A percentile compares a stretch with the other conserved stretches of the same genome.
Evolutionary conservation across 192 early-diverging fungal genomes (phyloP).

Genomic region (Podila horticola): DNA sequence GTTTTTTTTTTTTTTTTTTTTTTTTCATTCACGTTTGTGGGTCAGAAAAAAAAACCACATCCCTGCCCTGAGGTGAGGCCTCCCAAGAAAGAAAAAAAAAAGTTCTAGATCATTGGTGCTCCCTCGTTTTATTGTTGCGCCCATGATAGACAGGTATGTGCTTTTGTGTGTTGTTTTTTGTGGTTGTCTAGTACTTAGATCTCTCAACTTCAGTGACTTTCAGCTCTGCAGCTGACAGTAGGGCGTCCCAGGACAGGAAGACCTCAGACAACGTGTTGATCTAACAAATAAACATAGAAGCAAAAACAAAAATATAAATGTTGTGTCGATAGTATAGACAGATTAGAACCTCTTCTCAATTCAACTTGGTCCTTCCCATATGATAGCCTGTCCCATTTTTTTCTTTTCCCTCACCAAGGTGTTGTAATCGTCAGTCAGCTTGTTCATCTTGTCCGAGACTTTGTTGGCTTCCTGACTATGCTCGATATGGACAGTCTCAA

Average conservation of each 20-base stretch:
- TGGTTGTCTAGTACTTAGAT: background rate
- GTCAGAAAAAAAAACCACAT: too few species aligned
- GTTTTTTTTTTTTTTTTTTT: too few species aligned
- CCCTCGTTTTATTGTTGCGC: too few species aligned
- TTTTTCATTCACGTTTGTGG: too few species aligned
- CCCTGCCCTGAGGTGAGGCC: too few species aligned
- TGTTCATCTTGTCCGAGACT: constrained; percentile 37
- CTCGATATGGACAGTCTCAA: constrained; percentile 43
- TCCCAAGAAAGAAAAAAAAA: too few species aligned
- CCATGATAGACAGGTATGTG: background rate
- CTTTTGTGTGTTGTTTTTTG: background rate
- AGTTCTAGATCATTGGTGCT: too few species aligned
- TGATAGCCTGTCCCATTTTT: too few species aligned
- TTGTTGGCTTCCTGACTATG: constrained; percentile 36
- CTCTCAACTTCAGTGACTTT: constrained; percentile 41
- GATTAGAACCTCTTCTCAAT: background rate
- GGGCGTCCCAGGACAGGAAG: constrained; percentile 43
- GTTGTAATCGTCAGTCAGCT: constrained; percentile 45
- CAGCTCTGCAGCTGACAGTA: constrained; percentile 35
- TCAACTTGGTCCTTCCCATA: too few species aligned
- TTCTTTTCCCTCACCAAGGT: constrained; percentile 6
- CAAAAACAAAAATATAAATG: background rate
- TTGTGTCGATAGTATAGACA: background rate
- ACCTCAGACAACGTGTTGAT: constrained; percentile 48
- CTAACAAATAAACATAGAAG: constrained; percentile 2